A percentile compares a stretch with the other conserved stretches of the same genome.
These are phyloP conservation scores for Nakaseomyces kungkrabaensis DNA, from an alignment of 1,139 yeast species.

Conservation along the genomic window DNA sequence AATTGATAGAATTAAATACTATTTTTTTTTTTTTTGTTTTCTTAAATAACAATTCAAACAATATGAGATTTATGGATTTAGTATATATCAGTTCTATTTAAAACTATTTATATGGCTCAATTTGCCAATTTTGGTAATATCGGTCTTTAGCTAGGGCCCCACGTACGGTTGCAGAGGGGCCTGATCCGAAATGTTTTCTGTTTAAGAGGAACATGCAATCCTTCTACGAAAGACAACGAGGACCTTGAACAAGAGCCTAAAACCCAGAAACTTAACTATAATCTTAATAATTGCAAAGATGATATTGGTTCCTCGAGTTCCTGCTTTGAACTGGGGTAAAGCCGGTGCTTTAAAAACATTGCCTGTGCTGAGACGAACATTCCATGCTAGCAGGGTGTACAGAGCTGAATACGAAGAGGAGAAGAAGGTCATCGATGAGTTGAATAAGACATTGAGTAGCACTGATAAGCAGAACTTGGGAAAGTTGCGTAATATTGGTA, in stretches of 20 bases:
- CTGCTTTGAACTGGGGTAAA: neutral
- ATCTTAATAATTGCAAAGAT: neutral
- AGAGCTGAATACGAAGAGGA: constrained; percentile 54
- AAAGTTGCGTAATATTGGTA: constrained; percentile 85
- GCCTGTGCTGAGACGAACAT: neutral
- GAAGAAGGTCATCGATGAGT: constrained; percentile 53
- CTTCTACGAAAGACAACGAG: too few species aligned
- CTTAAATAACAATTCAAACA: too few species aligned
- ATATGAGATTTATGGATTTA: too few species aligned
- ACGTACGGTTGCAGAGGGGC: neutral
- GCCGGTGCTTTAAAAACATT: neutral
- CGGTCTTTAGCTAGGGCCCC: neutral
- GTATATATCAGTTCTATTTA: too few species aligned
- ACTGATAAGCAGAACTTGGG: constrained; percentile 46
- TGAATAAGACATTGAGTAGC: constrained; percentile 44
- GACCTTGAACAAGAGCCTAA: too few species aligned
- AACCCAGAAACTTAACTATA: too few species aligned
- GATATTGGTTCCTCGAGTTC: constrained; percentile 1
- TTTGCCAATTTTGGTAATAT: neutral
- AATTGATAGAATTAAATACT: too few species aligned
- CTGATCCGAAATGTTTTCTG: too few species aligned
- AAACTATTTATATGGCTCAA: too few species aligned
- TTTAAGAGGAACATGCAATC: too few species aligned
- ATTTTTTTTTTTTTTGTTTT: too few species aligned
- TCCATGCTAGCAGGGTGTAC: constrained; percentile 21